Evolutionary conservation across 2,329 filamentous ascomycete genomes (phyloP), one percentile per base, ranked within the genome.

Genomic region (Coniochaeta prunicola): DNA sequence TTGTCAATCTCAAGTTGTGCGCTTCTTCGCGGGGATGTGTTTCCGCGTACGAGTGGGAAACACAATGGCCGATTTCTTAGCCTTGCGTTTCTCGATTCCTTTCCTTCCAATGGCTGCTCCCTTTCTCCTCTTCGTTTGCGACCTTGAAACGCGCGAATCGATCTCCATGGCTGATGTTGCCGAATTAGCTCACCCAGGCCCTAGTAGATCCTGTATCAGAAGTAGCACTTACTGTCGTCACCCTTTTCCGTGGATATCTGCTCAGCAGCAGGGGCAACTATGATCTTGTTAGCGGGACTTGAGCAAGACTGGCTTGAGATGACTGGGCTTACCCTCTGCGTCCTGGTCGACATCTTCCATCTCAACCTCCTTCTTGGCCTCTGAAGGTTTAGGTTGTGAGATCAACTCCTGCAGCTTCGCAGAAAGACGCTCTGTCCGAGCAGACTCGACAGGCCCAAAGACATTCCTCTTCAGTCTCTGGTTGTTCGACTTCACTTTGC

Each of bases 401-500:
- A 89, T 89, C 66, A 96, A 73, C 71, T 92, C 91, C 68, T 92
- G 80, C 61, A 97, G 80, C 76, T 94, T 96, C 61, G 90, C 89
- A 40, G 91, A 91, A 36, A 97, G 84, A 64, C 93, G 87, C 74
- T 92, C 88, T 57, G 87, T 88, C 66, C 93, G 85, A 53, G 89
- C 92, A 67, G 82, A 78, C 72, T 93, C 91, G 58, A 87, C 86
- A 17, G 93, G 93, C 1, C 88, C 90, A 74, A 96, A 97, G 64
- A 97, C 88, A 64, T 85, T 86, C 64, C 84, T 80, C 73, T 92
- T 92, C 64, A 96, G 82, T 67, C 84, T 87, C 66, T 84, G 81
- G 77, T 92, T 91, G 79, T 97, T 97, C 68, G 82, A 81, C 79
- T 97, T 97, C 68, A 81, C 85, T 64, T 83, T 80, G 71, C 88